Conservation (phyloP, 176 grass and related monocot genomes). For the Zoysia japonica region DNA sequence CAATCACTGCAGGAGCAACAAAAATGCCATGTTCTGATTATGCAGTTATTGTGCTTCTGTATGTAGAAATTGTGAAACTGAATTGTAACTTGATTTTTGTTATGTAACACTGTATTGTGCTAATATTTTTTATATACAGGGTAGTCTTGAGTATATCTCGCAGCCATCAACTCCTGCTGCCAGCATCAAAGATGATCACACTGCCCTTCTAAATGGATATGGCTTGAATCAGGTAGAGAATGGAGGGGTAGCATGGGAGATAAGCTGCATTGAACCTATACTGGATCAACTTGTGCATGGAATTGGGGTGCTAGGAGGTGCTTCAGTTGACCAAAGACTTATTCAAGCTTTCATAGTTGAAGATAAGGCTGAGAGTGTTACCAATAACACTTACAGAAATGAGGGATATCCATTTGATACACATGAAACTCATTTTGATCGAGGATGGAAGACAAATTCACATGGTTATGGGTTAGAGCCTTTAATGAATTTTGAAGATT, state of each 20-base stretch:
- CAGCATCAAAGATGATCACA: conserved; percentile 52
- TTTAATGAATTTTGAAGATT: conserved; percentile 48
- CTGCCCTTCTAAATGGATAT: conserved; percentile 51
- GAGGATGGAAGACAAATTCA: conserved; percentile 53
- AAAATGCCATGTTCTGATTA: background rate
- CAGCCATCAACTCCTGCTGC: conserved; percentile 58
- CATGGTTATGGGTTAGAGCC: conserved; percentile 50
- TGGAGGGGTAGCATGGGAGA: conserved; percentile 51
- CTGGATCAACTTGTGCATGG: conserved; percentile 66
- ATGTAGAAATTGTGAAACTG: conserved; percentile 16
- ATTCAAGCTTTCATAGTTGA: conserved; percentile 75
- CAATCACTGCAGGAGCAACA: conserved; percentile 22
- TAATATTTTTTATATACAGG: conserved; percentile 36
- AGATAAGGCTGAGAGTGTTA: conserved; percentile 55
- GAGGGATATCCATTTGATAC: conserved; percentile 54
- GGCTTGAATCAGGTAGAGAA: conserved; percentile 49
- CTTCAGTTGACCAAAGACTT: conserved; percentile 72
- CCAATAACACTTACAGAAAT: conserved; percentile 42
- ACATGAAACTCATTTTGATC: conserved; percentile 55
- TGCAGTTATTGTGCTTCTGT: conserved; percentile 12
- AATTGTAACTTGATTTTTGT: conserved; percentile 5
- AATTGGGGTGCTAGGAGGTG: conserved; percentile 42
- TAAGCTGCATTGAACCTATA: conserved; percentile 67
- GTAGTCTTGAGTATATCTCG: conserved; percentile 69
- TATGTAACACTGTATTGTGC: background rate